A percentile compares a stretch with the other conserved stretches of the same genome.
These are phyloP conservation scores for Murraya paniculata DNA, from an alignment of 345 rosid species.

Conservation along the genomic window DNA sequence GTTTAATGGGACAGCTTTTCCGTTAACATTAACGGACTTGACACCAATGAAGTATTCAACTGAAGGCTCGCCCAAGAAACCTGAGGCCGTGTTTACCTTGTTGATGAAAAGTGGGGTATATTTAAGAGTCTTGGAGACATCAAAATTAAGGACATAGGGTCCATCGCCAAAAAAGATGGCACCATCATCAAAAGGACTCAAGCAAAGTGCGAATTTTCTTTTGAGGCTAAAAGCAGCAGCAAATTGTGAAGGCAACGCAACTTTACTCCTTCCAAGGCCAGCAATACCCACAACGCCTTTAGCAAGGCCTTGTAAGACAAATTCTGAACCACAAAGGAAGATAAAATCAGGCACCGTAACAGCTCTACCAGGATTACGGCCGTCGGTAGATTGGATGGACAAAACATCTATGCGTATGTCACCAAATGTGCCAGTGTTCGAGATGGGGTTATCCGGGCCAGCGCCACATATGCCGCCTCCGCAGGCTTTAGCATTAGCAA, in stretches of 20 bases:
- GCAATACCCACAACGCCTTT: slow-evolving; percentile 20
- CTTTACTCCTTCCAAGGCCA: slow-evolving; percentile 17
- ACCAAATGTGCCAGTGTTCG: slow-evolving; percentile 5
- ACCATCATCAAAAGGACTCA: slow-evolving; percentile 15
- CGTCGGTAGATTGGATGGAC: slow-evolving; percentile 23
- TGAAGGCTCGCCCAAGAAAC: slow-evolving; percentile 17
- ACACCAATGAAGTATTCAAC: slow-evolving; percentile 31
- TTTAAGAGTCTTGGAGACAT: slow-evolving; percentile 26
- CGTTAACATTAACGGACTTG: slow-evolving; percentile 24
- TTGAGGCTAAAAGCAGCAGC: slow-evolving; percentile 19
- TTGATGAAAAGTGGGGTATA: slow-evolving; percentile 30
- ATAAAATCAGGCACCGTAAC: slow-evolving; percentile 20
- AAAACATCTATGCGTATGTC: slow-evolving; percentile 28
- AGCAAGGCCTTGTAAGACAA: slow-evolving; percentile 24
- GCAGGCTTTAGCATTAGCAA: slow-evolving; percentile 21
- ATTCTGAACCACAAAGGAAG: slow-evolving; percentile 9
- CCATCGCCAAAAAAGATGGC: slow-evolving; percentile 30
- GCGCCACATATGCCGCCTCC: slow-evolving; percentile 24
- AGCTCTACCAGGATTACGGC: slow-evolving; percentile 22
- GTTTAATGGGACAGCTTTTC: slow-evolving; percentile 20
- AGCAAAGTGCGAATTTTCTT: slow-evolving; percentile 28
- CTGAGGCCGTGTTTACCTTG: slow-evolving; percentile 21
- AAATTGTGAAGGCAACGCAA: slow-evolving; percentile 18
- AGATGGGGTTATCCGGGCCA: slow-evolving; percentile 21
- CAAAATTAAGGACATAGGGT: slow-evolving; percentile 18